These are phyloP conservation scores for Cystobasidium slooffiae DNA, from an alignment of 1,284 basidiomycete species.

Conservation along the genomic window DNA sequence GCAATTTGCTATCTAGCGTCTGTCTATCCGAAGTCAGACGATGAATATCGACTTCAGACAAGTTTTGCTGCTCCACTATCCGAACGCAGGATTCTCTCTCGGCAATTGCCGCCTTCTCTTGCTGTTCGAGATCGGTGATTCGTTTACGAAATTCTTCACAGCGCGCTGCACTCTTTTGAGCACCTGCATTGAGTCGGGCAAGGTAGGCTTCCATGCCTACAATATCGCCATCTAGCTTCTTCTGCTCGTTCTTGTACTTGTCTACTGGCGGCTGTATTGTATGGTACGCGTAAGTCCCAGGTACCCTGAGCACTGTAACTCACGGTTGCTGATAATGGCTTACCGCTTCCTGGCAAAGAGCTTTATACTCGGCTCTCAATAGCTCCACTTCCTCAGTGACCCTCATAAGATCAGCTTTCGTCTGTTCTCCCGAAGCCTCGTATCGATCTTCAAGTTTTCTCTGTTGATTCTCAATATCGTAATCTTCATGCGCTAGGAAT, in stretches of 20 bases:
- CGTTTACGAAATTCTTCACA: slow-evolving; percentile 47
- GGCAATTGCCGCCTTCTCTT: slow-evolving; percentile 42
- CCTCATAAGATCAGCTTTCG: slow-evolving; percentile 23
- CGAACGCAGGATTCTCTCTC: slow-evolving; percentile 46
- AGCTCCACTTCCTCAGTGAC: slow-evolving; percentile 39
- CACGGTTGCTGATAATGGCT: not conserved
- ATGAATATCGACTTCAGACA: slow-evolving; percentile 51
- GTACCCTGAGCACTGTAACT: not conserved
- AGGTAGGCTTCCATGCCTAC: slow-evolving; percentile 32
- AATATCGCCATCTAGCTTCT: slow-evolving; percentile 42
- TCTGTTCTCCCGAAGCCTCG: slow-evolving; percentile 30
- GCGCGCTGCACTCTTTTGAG: slow-evolving; percentile 37
- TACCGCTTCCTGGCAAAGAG: slow-evolving; percentile 18
- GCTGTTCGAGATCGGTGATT: slow-evolving; percentile 36
- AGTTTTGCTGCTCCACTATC: slow-evolving; percentile 48
- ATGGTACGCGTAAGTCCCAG: not conserved
- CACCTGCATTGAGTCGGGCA: slow-evolving; percentile 21
- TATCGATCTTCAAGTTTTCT: slow-evolving; percentile 40
- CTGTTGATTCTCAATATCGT: slow-evolving; percentile 34
- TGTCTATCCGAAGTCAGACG: slow-evolving; percentile 48
- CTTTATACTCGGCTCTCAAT: slow-evolving; percentile 38
- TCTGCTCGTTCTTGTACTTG: slow-evolving; percentile 28
- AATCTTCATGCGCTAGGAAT: slow-evolving; percentile 48
- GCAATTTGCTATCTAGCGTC: slow-evolving; percentile 29
- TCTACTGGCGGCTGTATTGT: slow-evolving; percentile 24